Evolutionary conservation across 306 rosid genomes (phyloP).

Genomic region (Citrullus amarus): DNA sequence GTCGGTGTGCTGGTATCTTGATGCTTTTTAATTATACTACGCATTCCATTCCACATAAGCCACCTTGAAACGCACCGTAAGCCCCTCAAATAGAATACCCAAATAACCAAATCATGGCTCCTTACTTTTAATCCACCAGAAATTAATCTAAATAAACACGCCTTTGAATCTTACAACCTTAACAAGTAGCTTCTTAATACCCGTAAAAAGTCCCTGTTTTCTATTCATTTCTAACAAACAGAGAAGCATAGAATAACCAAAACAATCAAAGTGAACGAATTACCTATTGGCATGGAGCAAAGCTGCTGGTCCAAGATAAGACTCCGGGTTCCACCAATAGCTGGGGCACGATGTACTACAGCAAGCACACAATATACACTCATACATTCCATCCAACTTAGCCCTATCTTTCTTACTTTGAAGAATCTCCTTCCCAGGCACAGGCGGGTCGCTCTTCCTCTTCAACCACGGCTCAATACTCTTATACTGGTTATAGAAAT

Average conservation of each 20-base stretch:
- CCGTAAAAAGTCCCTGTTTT: not conserved
- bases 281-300: slow-evolving; percentile 96
- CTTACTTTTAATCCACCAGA: not conserved
- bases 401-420: slow-evolving; percentile 87
- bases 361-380: slow-evolving; percentile 91
- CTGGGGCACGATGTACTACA: slow-evolving; percentile 99
- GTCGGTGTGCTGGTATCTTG: not conserved
- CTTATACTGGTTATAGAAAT: slow-evolving; percentile 93
- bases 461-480: slow-evolving; percentile 98
- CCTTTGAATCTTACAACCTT: not conserved
- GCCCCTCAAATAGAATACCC: not conserved
- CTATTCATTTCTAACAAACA: not conserved
- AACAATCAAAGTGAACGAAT: not conserved
- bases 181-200: not conserved
- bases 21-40: not conserved
- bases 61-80: not conserved
- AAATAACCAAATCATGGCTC: not conserved
- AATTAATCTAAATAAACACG: not conserved
- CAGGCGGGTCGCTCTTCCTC: slow-evolving; percentile 57
- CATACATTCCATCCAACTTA: slow-evolving; percentile 97
- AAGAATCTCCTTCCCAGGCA: slow-evolving; percentile 52
- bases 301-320: slow-evolving; percentile 93
- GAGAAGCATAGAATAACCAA: not conserved
- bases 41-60: not conserved
- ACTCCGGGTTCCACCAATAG: slow-evolving; percentile 99